Evolutionary conservation across 176 grass and related monocot genomes (phyloP), one percentile per base, ranked within the genome.

Genomic region (Ananas comosus): DNA sequence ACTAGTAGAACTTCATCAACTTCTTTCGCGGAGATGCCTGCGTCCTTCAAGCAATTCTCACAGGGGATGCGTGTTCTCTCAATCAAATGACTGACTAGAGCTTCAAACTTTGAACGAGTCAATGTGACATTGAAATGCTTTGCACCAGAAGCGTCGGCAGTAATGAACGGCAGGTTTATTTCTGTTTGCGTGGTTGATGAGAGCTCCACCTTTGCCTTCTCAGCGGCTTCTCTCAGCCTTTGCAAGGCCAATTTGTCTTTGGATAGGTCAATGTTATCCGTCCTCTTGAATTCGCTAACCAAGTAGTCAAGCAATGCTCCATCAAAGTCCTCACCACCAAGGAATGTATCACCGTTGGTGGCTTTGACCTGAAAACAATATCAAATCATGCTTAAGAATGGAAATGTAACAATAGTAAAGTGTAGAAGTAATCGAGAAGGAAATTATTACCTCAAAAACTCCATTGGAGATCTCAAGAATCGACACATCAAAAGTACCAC

Each of bases 401-500:
- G 54, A 24, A 64, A 24, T 7, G 12, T 53, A 29, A 53, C 3
- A n/a, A 47, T 61, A 61, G 16, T 42, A 42, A 10, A 17, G 3
- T n/a, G 21, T 0, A 61, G 17, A 61, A 61, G 17, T 18, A 18
- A 61, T n/a, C 56, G 6, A 19, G 7, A 61, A 21, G 1, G 71
- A 68, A 14, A 76, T 70, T 69, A 80, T 53, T 76, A 99, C 95
- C 95, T 99, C 95, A 84, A 99, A 99, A 66, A 99, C 95, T 49
- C 95, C 95, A 80, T 90, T 90, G 19, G 87, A 96, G 50, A 96
- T 96, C 73, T 96, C 91, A 75, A 96, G 91, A 48, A 96, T 91
- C 11, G 95, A 99, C 1, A 99, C 95, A 86, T 99, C 95, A 84
- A 99, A 99, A 66, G 95, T 99, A 50, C 95, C 95, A 80, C 95